Percentiles rank a stretch among this genome's conserved stretches.
Evolutionary conservation across 805 yeast species (phyloP).

Genomic region (Torulaspora microellipsoides): DNA sequence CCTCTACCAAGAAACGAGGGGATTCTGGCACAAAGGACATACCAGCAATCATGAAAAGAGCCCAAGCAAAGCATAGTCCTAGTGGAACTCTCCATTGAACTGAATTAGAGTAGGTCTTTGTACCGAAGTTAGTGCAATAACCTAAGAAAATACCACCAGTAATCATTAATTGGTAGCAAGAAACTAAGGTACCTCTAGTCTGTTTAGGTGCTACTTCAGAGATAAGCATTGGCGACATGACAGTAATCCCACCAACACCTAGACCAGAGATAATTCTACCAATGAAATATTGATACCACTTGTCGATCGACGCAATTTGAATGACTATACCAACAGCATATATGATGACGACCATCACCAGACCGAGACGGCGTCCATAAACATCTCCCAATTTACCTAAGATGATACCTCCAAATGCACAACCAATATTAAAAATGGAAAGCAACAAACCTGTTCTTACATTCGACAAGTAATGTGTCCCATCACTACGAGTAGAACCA

Average conservation of each 20-base stretch:
- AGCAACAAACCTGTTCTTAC: constrained; percentile 54
- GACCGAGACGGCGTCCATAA: constrained; percentile 59
- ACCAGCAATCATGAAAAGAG: constrained; percentile 35
- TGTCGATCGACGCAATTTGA: constrained; percentile 49
- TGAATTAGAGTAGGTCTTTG: constrained; percentile 32
- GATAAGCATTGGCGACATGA: constrained; percentile 68
- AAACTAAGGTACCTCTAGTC: constrained; percentile 66
- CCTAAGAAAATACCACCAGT: constrained; percentile 74
- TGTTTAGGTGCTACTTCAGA: constrained; percentile 38
- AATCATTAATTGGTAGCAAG: constrained; percentile 64
- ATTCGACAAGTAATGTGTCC: constrained; percentile 44
- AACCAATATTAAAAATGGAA: constrained; percentile 63
- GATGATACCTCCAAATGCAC: constrained; percentile 65
- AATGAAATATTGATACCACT: constrained; percentile 67
- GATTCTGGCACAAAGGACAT: constrained; percentile 65
- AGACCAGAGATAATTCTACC: constrained; percentile 69
- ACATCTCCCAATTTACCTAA: constrained; percentile 55
- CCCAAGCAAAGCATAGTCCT: constrained; percentile 50
- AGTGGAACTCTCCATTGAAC: constrained; percentile 74
- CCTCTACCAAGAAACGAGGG: constrained; percentile 60
- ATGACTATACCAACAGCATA: constrained; percentile 64
- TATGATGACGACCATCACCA: constrained; percentile 54
- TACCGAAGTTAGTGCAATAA: constrained; percentile 68
- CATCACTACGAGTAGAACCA: constrained; percentile 44
- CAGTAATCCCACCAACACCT: constrained; percentile 73